These are phyloP conservation scores for Globisporangium camurandrum DNA, from an alignment of 352 stramenopile genomes.

Conservation along the genomic window DNA sequence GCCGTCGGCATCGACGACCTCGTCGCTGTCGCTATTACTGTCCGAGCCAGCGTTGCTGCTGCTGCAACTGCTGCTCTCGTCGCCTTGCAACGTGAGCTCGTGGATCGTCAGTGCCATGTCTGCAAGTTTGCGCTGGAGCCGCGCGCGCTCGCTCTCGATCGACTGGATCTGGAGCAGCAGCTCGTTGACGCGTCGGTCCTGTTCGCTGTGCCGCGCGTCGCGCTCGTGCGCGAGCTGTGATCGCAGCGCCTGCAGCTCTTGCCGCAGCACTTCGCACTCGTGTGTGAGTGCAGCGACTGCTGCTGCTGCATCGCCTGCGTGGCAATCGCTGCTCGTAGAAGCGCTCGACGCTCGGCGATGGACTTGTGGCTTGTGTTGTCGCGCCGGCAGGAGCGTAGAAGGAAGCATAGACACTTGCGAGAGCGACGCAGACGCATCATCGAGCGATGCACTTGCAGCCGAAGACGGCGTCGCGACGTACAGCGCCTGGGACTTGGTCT, in stretches of 20 bases:
- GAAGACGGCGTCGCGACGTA: slow-evolving; percentile 20
- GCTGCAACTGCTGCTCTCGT: slow-evolving; percentile 20
- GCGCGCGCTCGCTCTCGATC: slow-evolving; percentile 32
- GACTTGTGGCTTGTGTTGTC: no score
- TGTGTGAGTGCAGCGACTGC: slow-evolving; percentile 15
- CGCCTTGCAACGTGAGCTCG: slow-evolving; percentile 70
- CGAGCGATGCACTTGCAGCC: neutral
- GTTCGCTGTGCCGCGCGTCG: slow-evolving; percentile 19
- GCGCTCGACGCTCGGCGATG: neutral
- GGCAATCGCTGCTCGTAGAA: neutral
- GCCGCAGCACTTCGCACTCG: slow-evolving; percentile 22
- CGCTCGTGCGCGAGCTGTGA: slow-evolving; percentile 17
- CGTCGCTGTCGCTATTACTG: slow-evolving; percentile 3
- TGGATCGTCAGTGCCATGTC: slow-evolving; percentile 72
- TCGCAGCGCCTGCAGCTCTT: slow-evolving; percentile 19
- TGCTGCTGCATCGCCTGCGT: slow-evolving; percentile 5
- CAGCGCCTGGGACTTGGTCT: slow-evolving; percentile 27
- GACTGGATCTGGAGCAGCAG: slow-evolving; percentile 31
- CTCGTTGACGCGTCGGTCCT: slow-evolving; percentile 25
- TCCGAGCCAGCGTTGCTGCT: neutral
- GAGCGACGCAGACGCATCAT: slow-evolving; percentile 7
- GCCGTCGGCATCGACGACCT: no score
- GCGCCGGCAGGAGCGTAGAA: no score
- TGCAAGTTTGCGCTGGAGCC: slow-evolving; percentile 35
- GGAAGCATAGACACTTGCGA: neutral